Base-by-base conservation (phyloP, 768 basidiomycete genomes). In the Royoungia palumana region DNA sequence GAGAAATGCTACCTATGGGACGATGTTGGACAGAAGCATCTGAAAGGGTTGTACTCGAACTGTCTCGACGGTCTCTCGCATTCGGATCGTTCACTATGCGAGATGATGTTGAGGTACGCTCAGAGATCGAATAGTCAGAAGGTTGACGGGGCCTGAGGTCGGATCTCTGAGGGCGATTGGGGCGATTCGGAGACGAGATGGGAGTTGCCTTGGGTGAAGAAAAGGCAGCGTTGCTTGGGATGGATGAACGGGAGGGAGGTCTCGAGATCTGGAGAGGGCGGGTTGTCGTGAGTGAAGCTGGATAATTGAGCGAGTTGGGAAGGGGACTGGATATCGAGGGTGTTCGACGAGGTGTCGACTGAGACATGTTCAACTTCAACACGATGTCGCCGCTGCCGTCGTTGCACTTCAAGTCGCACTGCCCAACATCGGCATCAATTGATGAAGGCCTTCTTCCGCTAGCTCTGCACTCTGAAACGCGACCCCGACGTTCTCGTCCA, bases 131-230 rank as follows among this genome's bases (percentile, higher is more conserved):
- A 53, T 79, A 70, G 41, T 84, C 82, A 19, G 80, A 76, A 45
- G 68, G 64, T 47, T 72, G 68, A 28, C 82, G 75, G 45, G 70
- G 71, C 62, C 86, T 75, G 35, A 82, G 67, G 41, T 85, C 86
- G 13, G 85, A 87, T 60, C 85, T 72, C 60, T 81, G 79, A 13
- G 86, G 86, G 40, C 85, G 78, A 42, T 77, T 71, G 16, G 85
- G 85, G 16, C 78, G 79, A 51, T 70, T 68, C 10, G 75, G 70
- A 13, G 75, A 68, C 37, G 75, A 65, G 49, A 72, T 72, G 30
- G 70, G 64, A 48, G 71, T 65, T 43, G 64, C 61, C 48, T 66
- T 72, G 47, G 75, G 74, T 53, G 75, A 64, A 30, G 61, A 36
- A 37, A 67, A 60, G 30, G 72, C 55, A 51, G 63, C 55, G 63